phyloP scores from a whole-genome alignment of 2,329 filamentous ascomycete genomes.

The Colletotrichum somersetense region DNA sequence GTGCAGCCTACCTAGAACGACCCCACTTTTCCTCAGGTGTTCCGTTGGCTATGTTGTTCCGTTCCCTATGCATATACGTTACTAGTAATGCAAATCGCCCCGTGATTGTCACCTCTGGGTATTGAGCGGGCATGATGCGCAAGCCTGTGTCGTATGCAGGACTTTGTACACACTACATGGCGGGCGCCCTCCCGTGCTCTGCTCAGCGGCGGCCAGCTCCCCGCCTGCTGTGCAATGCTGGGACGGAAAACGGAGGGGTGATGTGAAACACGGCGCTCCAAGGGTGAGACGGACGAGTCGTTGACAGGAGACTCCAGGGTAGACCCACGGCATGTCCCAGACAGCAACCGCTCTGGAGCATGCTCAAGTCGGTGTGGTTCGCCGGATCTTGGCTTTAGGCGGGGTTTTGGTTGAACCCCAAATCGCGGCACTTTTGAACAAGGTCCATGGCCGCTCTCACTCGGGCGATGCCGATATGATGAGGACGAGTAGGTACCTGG shows the following conservation, averaged over 20 bases:
- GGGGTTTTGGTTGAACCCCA: conserved; percentile 13
- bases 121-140: conserved; percentile 19
- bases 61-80: too few relatives aligned
- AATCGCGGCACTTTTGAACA: conserved; percentile 19
- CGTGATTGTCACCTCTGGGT: conserved; percentile 1
- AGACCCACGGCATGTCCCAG: conserved; percentile 20
- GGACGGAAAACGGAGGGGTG: conserved; percentile 26
- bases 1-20: too few relatives aligned
- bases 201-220: not conserved
- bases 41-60: too few relatives aligned
- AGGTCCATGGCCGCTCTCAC: conserved; percentile 20
- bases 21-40: too few relatives aligned
- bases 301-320: conserved; percentile 31
- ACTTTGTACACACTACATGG: not conserved
- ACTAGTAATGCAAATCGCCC: conserved; percentile 16
- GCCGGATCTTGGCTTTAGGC: conserved; percentile 14
- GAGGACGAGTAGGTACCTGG: not conserved
- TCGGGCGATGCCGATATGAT: conserved; percentile 35
- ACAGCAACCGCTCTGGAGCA: conserved; percentile 3
- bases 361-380: conserved; percentile 19
- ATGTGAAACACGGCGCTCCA: conserved; percentile 34
- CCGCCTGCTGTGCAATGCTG: conserved; percentile 13
- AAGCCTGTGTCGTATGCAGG: conserved; percentile 21
- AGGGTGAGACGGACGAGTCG: conserved; percentile 32
- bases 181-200: conserved; percentile 1